A percentile compares a stretch with the other conserved stretches of the same genome.
These are phyloP conservation scores for Zymoseptoria tritici DNA, from an alignment of 2,329 filamentous ascomycete genomes.

Conservation along the genomic window DNA sequence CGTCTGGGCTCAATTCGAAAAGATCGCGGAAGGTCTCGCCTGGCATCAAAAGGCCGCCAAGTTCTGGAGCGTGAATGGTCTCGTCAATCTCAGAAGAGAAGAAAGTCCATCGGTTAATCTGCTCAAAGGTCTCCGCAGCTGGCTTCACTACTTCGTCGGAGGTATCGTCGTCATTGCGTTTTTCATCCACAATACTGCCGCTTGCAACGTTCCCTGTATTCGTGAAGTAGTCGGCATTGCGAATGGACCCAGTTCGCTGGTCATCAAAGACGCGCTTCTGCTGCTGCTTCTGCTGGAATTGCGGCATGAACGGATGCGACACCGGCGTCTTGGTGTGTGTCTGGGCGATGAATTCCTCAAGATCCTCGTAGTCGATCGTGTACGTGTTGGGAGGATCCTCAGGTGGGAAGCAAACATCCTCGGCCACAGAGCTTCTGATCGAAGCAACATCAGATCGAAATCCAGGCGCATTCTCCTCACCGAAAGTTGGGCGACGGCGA, in stretches of 20 bases:
- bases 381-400: slow-evolving; percentile 71
- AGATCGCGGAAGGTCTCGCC: slow-evolving; percentile 85
- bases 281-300: slow-evolving; percentile 20
- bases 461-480: slow-evolving; percentile 50
- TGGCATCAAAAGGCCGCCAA: slow-evolving; percentile 80
- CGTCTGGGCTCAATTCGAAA: slow-evolving; percentile 61
- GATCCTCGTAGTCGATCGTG: slow-evolving; percentile 82
- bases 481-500: slow-evolving; percentile 53
- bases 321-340: slow-evolving; percentile 41
- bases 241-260: slow-evolving; percentile 36
- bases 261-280: slow-evolving; percentile 52
- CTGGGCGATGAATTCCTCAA: slow-evolving; percentile 81
- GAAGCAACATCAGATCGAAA: slow-evolving; percentile 54
- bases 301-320: slow-evolving; percentile 33
- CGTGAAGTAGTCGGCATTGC: slow-evolving; percentile 15
- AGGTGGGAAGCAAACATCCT: slow-evolving; percentile 84
- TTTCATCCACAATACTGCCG: slow-evolving; percentile 22
- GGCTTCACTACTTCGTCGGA: slow-evolving; percentile 20
- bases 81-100: slow-evolving; percentile 94
- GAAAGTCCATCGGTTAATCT: slow-evolving; percentile 80
- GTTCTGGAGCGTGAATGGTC: slow-evolving; percentile 81
- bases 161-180: slow-evolving; percentile 34
- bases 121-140: slow-evolving; percentile 13
- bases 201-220: slow-evolving; percentile 10
- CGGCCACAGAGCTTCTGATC: slow-evolving; percentile 66